Percentiles rank a stretch among this genome's conserved stretches.
These are phyloP conservation scores for Cucumis melo DNA, from an alignment of 306 rosid species.

Conservation along the genomic window DNA sequence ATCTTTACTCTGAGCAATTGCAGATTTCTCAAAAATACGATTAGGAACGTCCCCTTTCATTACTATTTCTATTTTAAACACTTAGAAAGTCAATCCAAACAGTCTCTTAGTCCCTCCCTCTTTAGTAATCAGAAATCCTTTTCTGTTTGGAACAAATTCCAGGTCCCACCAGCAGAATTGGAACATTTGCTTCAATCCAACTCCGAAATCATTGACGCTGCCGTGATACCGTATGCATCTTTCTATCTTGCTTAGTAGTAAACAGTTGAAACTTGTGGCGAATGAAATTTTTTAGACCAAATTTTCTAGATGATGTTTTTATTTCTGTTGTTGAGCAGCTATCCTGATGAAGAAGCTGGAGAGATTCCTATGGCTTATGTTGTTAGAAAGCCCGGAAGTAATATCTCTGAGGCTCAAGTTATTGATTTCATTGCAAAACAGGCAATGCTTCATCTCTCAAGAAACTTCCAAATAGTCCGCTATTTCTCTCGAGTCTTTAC, in stretches of 20 bases:
- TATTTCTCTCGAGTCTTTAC: not conserved
- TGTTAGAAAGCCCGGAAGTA: conserved; percentile 71
- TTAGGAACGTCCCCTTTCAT: not conserved
- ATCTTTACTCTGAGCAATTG: not conserved
- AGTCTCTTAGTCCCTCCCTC: not conserved
- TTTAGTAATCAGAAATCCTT: not conserved
- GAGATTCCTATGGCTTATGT: conserved; percentile 85
- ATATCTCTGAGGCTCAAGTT: conserved; percentile 39
- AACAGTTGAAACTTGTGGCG: not conserved
- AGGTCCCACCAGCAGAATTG: conserved; percentile 95
- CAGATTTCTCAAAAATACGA: not conserved
- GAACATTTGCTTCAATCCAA: conserved; percentile 57
- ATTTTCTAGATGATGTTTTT: not conserved
- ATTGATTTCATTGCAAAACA: conserved; percentile 64
- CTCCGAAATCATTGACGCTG: conserved; percentile 67
- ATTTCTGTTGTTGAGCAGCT: conserved; percentile 30
- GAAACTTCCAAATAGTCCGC: not conserved
- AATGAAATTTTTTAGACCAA: not conserved
- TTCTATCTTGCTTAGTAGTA: not conserved
- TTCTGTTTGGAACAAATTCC: conserved; percentile 15
- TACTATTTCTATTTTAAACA: not conserved
- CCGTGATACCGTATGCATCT: conserved; percentile 73
- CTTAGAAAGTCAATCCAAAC: not conserved
- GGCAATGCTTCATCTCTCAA: conserved; percentile 13
- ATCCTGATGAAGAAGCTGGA: conserved; percentile 83